Evolutionary conservation across 805 yeast genomes (phyloP), one percentile per base, ranked within the genome.

Genomic region (Saccharomycopsis malanga): DNA sequence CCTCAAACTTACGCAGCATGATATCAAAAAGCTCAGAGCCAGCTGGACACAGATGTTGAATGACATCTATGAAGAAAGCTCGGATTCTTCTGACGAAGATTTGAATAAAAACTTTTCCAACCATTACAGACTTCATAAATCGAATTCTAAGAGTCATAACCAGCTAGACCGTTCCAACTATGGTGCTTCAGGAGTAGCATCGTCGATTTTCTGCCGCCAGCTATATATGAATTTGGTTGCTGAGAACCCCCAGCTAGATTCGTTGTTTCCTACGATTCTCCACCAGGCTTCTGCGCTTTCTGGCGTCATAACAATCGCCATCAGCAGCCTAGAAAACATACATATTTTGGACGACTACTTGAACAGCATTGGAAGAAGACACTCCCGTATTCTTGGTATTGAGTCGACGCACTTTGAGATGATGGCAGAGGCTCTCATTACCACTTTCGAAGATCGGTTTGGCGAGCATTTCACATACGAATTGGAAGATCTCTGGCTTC

Each of bases 221-320:
- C 67, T 79, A 54, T 79, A 79, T 61, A 67, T 71, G 50, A 79
- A 77, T 54, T 62, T 79, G 45, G 66, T 77, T 36, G 53, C 67
- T 1, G 66, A 68, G 69, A 67, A 68, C 47, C 73, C 79, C 0
- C 61, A 61, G 9, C 66, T 79, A 56, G 81, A 74, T 45, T 64
- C 59, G 38, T 51, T 75, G 54, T 77, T 78, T 55, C 83, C 84
- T 1, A 71, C 76, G 17, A 71, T 79, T 46, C 66, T 67, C 44
- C 83, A 79, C 59, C 84, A 79, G 61, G 81, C 83, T 1, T 73
- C 73, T 24, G 72, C 83, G 15, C 73, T 79, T 61, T 81, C 82
- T 1, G 83, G 83, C 4, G 78, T 78, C 37, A 63, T 79, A 58
- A 68, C 78, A 34, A 66, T 76, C 37, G 76, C 83, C 3, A 69